Percentiles rank a stretch among this genome's conserved stretches.
Conservation (phyloP, 805 yeast genomes). For the Myxozyma neotropica region DNA sequence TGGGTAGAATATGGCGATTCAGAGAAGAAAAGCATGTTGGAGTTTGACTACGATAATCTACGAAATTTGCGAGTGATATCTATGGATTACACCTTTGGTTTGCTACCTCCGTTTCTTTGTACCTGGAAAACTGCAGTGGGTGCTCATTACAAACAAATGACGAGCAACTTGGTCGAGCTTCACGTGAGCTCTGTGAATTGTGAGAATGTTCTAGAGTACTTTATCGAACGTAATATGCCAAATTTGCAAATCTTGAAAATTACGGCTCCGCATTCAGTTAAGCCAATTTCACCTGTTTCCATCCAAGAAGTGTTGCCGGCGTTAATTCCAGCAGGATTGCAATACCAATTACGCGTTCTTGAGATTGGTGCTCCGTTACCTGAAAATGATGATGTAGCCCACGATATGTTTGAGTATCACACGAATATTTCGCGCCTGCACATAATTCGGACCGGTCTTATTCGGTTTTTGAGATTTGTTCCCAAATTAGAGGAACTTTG, state of each 20-base stretch:
- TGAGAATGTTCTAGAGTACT: background rate
- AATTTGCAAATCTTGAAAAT: background rate
- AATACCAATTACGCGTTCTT: background rate
- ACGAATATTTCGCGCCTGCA: background rate
- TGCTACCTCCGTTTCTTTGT: background rate
- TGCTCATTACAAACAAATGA: background rate
- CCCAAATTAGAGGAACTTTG: background rate
- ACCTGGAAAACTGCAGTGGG: background rate
- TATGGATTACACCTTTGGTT: constrained; percentile 1
- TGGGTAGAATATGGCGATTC: background rate
- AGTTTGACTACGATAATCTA: background rate
- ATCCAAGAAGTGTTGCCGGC: background rate
- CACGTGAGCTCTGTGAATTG: constrained; percentile 1
- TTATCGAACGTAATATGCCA: background rate
- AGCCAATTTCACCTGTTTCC: background rate
- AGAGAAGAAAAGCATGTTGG: background rate
- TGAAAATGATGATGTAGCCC: background rate
- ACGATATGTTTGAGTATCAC: background rate
- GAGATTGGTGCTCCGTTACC: constrained; percentile 6
- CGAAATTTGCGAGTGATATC: background rate
- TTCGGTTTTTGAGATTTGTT: background rate
- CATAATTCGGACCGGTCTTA: background rate
- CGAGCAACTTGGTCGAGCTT: background rate
- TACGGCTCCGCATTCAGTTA: constrained; percentile 5
- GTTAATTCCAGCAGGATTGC: background rate